phyloP scores from a whole-genome alignment of 129 eudicot species.

The Rutidosis leptorrhynchoides region DNA sequence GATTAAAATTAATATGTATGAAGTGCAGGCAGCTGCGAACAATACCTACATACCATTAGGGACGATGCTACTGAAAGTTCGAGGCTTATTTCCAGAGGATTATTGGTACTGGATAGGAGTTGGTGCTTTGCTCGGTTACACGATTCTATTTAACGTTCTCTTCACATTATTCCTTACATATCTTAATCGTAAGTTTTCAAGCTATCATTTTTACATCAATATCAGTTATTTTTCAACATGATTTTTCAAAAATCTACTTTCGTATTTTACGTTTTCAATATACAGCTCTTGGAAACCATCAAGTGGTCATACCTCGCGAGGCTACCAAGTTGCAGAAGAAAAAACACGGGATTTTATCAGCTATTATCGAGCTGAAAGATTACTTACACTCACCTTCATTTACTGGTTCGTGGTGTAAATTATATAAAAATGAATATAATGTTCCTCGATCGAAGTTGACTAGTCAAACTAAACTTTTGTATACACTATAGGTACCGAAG shows the following conservation, averaged over 20 bases:
- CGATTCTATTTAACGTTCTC: constrained; percentile 63
- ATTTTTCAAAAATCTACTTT: not conserved
- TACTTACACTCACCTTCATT: constrained; percentile 72
- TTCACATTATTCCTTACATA: constrained; percentile 68
- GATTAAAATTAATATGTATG: not conserved
- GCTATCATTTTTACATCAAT: not conserved
- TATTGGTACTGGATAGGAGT: constrained; percentile 98
- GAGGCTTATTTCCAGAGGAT: constrained; percentile 60
- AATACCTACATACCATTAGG: constrained; percentile 51
- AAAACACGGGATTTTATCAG: constrained; percentile 36
- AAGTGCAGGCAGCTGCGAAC: constrained; percentile 48
- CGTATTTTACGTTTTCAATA: not conserved
- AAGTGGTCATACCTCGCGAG: constrained; percentile 36
- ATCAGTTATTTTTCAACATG: not conserved
- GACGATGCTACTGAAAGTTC: constrained; percentile 55
- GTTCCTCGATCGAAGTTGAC: constrained; percentile 1
- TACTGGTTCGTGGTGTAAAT: constrained; percentile 43
- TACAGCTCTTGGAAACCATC: constrained; percentile 64
- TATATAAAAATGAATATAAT: not conserved
- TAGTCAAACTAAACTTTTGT: not conserved
- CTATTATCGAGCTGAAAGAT: constrained; percentile 49
- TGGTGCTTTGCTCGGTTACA: constrained; percentile 88
- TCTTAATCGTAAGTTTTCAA: constrained; percentile 73
- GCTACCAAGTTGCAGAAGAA: constrained; percentile 31
- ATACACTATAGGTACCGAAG: constrained; percentile 26